Evolutionary conservation across 345 rosid species (phyloP).

Genomic region (Bretschneidera sinensis): DNA sequence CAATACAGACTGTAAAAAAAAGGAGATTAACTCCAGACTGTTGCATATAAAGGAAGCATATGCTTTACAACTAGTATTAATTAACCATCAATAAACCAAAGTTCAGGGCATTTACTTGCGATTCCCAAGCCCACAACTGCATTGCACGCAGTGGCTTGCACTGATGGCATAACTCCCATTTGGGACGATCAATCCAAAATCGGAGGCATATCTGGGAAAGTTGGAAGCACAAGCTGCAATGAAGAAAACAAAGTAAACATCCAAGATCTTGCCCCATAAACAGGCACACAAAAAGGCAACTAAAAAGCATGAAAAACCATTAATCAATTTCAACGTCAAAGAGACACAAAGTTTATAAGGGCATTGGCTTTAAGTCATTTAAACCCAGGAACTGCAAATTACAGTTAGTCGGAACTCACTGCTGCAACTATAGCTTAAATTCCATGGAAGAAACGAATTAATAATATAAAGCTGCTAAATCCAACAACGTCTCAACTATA

Average conservation of each 20-base stretch:
- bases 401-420: too few relatives aligned
- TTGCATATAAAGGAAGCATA: background rate
- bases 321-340: background rate
- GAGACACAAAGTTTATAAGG: background rate
- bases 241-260: constrained; percentile 10
- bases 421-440: too few relatives aligned
- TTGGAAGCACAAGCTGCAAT: constrained; percentile 85
- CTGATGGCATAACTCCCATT: constrained; percentile 90
- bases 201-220: constrained; percentile 74
- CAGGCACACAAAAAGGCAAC: background rate
- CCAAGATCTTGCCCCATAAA: background rate
- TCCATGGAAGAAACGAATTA: too few relatives aligned
- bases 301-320: background rate
- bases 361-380: constrained; percentile 1
- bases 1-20: constrained; percentile 67
- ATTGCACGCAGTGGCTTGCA: constrained; percentile 95
- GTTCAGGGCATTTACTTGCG: constrained; percentile 50
- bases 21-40: constrained; percentile 13
- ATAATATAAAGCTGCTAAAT: too few relatives aligned
- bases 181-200: constrained; percentile 68
- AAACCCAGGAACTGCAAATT: background rate
- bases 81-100: background rate
- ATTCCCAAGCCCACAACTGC: constrained; percentile 85
- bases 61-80: background rate
- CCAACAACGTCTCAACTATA: too few relatives aligned